Evolutionary conservation across 495 filamentous ascomycete species (phyloP), one percentile per base, ranked within the genome.

Genomic region (Penicillium atrosanguineum): DNA sequence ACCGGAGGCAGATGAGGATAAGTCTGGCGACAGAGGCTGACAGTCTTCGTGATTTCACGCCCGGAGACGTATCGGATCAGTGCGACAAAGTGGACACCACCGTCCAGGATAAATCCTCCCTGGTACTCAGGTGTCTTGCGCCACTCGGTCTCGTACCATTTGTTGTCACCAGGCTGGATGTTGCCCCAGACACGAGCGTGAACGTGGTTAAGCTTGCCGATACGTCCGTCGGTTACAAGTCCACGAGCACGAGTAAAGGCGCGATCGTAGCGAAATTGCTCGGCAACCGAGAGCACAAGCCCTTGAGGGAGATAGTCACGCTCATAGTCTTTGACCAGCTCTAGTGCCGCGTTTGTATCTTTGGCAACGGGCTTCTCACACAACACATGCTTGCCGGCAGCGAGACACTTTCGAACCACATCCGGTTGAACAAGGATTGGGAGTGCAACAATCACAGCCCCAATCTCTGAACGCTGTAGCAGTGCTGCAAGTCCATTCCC

Each of bases 301-400:
- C 41, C 58, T 18, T 14, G 16, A n/a, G 44, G 48, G 18, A 29
- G 19, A 18, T 57, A 43, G 5, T 46, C 34, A 19, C 65, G 70
- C 45, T 77, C 64, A 52, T 83, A 86, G 73, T 78, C 86, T 6
- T 72, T 55, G 31, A 87, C 71, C 25, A 90, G 71, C 28, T 77
- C 69, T 19, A 66, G 65, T 1, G 83, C 87, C 1, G 77, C 65
- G 2, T 69, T 67, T 25, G 87, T 55, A 58, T 86, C 78, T 50
- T 76, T 70, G 0, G 86, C 84, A 23, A 89, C 75, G 23, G 87
- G 87, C 62, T 90, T 91, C 65, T 91, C 88, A 9, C 82, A 81
- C 0, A 90, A 68, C 9, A 90, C 87, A 63, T 88, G 85, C 56
- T 90, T 90, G 25, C 84, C 83, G 4, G 84, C 84, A 1, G 65